Evolutionary conservation across 2,329 filamentous ascomycete species (phyloP), one percentile per base, ranked within the genome.

Genomic region (Alternaria solani): DNA sequence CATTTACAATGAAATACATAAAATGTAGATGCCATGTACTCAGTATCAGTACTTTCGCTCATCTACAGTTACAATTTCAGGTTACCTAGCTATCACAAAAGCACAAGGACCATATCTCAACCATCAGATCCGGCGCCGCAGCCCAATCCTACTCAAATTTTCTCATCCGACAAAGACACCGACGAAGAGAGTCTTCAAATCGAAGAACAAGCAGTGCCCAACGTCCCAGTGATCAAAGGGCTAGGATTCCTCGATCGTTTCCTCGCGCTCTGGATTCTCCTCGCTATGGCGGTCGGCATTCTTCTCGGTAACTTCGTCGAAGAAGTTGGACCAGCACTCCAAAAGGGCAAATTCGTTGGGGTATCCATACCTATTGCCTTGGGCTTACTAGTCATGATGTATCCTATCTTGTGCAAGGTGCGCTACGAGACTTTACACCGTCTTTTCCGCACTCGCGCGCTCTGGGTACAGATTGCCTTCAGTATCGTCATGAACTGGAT

Each of bases 381-480:
- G 41, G 91, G 91, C 0, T 78, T 94, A 2, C 83, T 95, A 8
- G 88, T 94, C 51, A 94, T 95, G 91, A 95, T 94, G 91, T 94
- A 94, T 71, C 92, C 91, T 0, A 94, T 94, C 60, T 81, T 94
- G 0, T 94, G 91, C 82, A 94, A 93, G 74, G 89, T 94, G 4
- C 87, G 86, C 28, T 94, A 88, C 74, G 91, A 94, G 74, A 85
- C 85, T 0, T 77, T 94, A 26, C 90, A 91, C 75, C 78, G 83
- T 6, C 79, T 91, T 8, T 85, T 94, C 61, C 75, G 80, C 3
- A 81, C 86, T 4, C 81, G 82, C 2, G 80, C 82, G 2, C 79
- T 94, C 2, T 94, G 90, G 91, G 86, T 87, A 47, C 91, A 94
- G 75, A 85, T 95, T 14, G 81, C 74, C 0, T 92, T 94, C 68